These are phyloP conservation scores for Yarrowia sp. DNA, from an alignment of 805 yeast species.

Conservation along the genomic window DNA sequence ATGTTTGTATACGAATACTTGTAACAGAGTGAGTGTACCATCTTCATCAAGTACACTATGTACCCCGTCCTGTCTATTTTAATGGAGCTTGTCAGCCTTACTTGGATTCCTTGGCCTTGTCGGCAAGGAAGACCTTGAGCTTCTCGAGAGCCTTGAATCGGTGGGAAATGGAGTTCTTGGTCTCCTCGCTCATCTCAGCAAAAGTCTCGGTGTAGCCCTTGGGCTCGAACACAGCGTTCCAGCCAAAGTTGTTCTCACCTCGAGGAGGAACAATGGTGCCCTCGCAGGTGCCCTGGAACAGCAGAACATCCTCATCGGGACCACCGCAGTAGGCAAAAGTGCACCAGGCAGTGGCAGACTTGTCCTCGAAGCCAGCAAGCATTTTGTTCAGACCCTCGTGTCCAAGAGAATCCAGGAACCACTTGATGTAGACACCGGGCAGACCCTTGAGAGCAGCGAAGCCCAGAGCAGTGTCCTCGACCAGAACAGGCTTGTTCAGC, in stretches of 20 bases:
- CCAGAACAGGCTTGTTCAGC: conserved; percentile 81
- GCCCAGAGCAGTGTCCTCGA: conserved; percentile 92
- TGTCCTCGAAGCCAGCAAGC: conserved; percentile 81
- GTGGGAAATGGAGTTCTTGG: conserved; percentile 85
- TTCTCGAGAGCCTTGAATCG: conserved; percentile 82
- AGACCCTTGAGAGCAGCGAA: conserved; percentile 80
- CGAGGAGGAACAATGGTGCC: conserved; percentile 80
- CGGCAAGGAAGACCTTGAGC: conserved; percentile 60
- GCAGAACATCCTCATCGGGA: conserved; percentile 70
- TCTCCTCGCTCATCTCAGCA: conserved; percentile 83
- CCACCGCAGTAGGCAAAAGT: conserved; percentile 92
- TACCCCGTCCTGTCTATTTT: too few relatives aligned
- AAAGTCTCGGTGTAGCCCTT: conserved; percentile 74
- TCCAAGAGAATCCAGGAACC: conserved; percentile 85
- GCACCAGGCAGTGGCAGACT: conserved; percentile 85
- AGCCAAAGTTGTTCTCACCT: conserved; percentile 87
- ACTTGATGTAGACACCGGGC: conserved; percentile 95
- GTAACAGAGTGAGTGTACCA: too few relatives aligned
- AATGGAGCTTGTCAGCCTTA: not conserved
- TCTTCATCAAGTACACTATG: too few relatives aligned
- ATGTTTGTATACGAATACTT: not conserved
- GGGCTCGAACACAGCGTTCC: conserved; percentile 93
- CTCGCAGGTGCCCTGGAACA: conserved; percentile 83
- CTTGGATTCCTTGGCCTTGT: conserved; percentile 28
- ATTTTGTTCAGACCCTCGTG: conserved; percentile 76